phyloP scores from a whole-genome alignment of 2,329 filamentous ascomycete genomes.

The Aspergillus fructus region DNA sequence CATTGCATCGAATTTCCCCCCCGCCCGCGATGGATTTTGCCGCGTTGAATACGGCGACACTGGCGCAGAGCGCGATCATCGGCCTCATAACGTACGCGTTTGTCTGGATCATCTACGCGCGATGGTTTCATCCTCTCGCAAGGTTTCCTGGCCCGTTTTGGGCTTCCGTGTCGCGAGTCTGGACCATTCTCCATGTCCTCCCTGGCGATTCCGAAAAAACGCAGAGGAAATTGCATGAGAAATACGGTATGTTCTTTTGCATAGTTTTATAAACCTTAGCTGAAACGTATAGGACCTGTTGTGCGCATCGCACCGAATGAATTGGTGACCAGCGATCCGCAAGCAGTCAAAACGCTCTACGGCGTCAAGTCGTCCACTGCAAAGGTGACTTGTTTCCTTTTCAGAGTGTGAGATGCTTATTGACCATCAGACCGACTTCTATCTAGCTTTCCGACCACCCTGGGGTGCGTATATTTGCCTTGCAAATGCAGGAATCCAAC shows the following conservation, averaged over 20 bases:
- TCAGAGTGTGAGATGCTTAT: neutral
- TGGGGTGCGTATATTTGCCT: conserved; percentile 8
- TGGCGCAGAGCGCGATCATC: too few relatives aligned
- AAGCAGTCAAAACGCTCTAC: conserved; percentile 26
- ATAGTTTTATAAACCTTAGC: too few relatives aligned
- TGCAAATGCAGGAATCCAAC: neutral
- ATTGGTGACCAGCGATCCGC: conserved; percentile 22
- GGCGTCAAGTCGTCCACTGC: conserved; percentile 14
- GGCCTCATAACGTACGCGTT: too few relatives aligned
- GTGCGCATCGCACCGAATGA: conserved; percentile 25
- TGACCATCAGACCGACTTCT: conserved; percentile 25
- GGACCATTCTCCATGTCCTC: conserved; percentile 24
- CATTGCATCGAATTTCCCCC: too few relatives aligned
- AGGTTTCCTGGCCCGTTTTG: conserved; percentile 23
- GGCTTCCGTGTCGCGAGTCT: conserved; percentile 26
- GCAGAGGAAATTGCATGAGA: conserved; percentile 18
- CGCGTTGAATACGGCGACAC: too few relatives aligned
- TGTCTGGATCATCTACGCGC: conserved; percentile 20
- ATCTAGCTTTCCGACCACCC: neutral
- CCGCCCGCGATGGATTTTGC: too few relatives aligned
- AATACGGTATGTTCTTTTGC: conserved; percentile 10
- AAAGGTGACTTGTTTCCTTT: conserved; percentile 8
- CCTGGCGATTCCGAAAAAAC: conserved; percentile 23
- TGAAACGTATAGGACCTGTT: conserved; percentile 13
- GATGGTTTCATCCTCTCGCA: conserved; percentile 20